phyloP scores from a whole-genome alignment of 75 land plant species.

The Larix kaempferi region DNA sequence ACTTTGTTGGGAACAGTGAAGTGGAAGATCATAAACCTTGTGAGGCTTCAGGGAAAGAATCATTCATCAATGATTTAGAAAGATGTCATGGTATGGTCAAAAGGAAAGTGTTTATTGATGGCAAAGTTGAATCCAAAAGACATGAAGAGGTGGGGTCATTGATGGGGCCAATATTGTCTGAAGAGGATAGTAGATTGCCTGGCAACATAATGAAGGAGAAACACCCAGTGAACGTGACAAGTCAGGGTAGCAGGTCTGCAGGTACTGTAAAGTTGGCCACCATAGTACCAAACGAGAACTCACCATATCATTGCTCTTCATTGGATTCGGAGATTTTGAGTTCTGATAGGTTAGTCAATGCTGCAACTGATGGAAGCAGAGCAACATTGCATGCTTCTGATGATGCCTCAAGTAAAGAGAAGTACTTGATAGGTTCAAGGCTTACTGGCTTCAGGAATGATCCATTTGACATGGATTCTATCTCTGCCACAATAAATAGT shows the following conservation, averaged over 20 bases:
- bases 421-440: constrained; percentile 1
- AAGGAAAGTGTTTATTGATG: background rate
- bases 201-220: background rate
- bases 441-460: background rate
- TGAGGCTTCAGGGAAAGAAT: background rate
- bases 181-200: background rate
- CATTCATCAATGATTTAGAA: background rate
- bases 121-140: background rate
- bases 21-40: background rate
- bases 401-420: background rate
- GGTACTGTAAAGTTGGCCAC: background rate
- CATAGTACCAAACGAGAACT: background rate
- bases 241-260: background rate
- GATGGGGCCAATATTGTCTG: background rate
- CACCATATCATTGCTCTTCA: background rate
- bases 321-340: background rate
- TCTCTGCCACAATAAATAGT: background rate
- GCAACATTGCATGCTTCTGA: background rate
- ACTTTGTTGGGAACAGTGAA: background rate
- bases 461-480: background rate
- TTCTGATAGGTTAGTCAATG: background rate
- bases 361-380: background rate
- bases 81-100: background rate
- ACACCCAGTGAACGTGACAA: background rate
- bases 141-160: background rate